Evolutionary conservation across 441 rosid genomes (phyloP).

Genomic region (Euphorbia celastroides): DNA sequence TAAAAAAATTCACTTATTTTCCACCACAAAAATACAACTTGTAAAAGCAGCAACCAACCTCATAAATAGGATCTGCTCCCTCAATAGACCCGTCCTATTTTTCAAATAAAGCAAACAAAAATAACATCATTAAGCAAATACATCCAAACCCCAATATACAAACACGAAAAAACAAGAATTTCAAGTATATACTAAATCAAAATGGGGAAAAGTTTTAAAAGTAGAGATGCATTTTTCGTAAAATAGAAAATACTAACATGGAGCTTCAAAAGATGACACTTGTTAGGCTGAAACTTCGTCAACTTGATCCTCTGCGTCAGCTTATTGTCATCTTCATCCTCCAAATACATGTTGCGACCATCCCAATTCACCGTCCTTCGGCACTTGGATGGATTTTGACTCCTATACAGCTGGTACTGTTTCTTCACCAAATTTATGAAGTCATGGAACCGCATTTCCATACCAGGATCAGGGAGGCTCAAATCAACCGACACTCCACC

Average conservation of each 20-base stretch:
- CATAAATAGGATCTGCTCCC: constrained; percentile 28
- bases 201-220: not conserved
- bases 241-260: constrained; percentile 37
- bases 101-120: not conserved
- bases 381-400: constrained; percentile 4
- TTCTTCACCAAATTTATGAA: constrained; percentile 34
- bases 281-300: constrained; percentile 26
- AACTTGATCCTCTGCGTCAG: constrained; percentile 24
- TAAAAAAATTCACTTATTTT: not conserved
- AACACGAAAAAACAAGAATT: not conserved
- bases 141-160: not conserved
- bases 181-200: not conserved
- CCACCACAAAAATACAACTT: not conserved
- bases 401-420: constrained; percentile 20
- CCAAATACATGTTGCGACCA: constrained; percentile 18
- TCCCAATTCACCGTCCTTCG: constrained; percentile 34
- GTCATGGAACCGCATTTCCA: constrained; percentile 22
- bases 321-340: constrained; percentile 31
- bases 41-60: constrained; percentile 31
- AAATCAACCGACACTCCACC: constrained; percentile 40
- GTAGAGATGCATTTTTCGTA: not conserved
- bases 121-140: not conserved
- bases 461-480: constrained; percentile 21
- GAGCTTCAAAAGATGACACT: constrained; percentile 42
- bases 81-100: constrained; percentile 50